Evolutionary conservation across 176 grass and related monocot species (phyloP).

Genomic region (Aegilops sharonensis): DNA sequence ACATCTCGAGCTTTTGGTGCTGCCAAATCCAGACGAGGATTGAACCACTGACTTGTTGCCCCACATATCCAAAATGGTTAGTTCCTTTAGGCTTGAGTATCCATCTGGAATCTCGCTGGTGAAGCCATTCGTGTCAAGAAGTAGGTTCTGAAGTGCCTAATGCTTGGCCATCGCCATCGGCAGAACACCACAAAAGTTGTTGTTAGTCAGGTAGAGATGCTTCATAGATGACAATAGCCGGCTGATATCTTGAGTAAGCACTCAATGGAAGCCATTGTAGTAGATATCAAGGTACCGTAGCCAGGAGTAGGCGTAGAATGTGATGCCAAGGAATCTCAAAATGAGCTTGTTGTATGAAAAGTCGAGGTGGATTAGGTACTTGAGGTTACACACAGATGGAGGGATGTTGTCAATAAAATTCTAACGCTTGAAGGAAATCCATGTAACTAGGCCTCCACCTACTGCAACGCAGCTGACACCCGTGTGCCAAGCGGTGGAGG

Average conservation of each 20-base stretch:
- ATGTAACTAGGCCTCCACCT: too few relatives aligned
- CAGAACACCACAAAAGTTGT: background rate
- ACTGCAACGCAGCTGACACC: background rate
- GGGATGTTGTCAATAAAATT: background rate
- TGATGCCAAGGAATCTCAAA: background rate
- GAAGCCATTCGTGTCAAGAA: background rate
- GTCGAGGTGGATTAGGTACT: background rate
- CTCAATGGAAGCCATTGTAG: background rate
- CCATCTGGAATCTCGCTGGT: conserved; percentile 36
- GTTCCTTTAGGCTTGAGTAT: conserved; percentile 21
- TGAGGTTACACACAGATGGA: background rate
- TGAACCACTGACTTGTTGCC: conserved; percentile 12
- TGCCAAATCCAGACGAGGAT: conserved; percentile 45
- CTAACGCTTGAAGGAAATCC: background rate
- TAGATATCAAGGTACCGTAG: background rate
- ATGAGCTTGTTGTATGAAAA: background rate
- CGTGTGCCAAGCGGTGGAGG: background rate
- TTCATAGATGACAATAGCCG: background rate
- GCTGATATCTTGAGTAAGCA: background rate
- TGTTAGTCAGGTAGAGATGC: background rate
- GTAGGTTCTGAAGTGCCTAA: background rate
- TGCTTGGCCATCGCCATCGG: background rate
- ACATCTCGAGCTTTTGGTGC: background rate
- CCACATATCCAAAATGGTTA: conserved; percentile 11
- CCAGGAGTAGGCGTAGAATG: background rate